Conservation (phyloP, 2,329 filamentous ascomycete genomes). For the Berkeleyomyces basicola region DNA sequence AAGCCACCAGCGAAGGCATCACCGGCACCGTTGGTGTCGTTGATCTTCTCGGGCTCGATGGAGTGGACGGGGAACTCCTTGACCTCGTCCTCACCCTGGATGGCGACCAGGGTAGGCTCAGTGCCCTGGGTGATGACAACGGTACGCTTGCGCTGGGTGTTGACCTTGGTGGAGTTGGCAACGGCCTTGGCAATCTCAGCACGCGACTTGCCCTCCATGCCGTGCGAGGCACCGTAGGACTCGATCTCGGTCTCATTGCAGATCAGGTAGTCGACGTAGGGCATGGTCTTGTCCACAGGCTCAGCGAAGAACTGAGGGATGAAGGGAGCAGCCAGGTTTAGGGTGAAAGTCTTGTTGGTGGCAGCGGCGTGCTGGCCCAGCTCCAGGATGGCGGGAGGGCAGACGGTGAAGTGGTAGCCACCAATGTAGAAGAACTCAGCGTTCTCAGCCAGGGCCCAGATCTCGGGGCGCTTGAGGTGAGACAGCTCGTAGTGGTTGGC, state of each 20-base stretch:
- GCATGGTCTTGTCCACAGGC: conserved; percentile 64
- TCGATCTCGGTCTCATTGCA: conserved; percentile 93
- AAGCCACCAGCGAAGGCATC: conserved; percentile 95
- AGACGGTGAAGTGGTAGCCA: conserved; percentile 95
- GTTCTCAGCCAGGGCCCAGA: conserved; percentile 83
- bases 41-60: conserved; percentile 63
- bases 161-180: conserved; percentile 82
- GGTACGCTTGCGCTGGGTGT: conserved; percentile 63
- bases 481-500: conserved; percentile 95
- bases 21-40: conserved; percentile 91
- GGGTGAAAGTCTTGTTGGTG: conserved; percentile 80
- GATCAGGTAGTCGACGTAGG: conserved; percentile 91
- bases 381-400: conserved; percentile 74
- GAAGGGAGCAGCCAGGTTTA: conserved; percentile 90
- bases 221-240: conserved; percentile 71
- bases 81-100: conserved; percentile 52
- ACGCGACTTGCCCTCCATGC: conserved; percentile 57
- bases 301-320: conserved; percentile 98
- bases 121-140: conserved; percentile 94
- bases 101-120: conserved; percentile 70
- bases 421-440: conserved; percentile 85
- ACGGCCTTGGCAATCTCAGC: conserved; percentile 72
- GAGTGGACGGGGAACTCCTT: conserved; percentile 67
- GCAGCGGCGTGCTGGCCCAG: conserved; percentile 77
- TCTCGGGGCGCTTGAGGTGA: conserved; percentile 76